A percentile compares a stretch with the other conserved stretches of the same genome.
phyloP scores from a whole-genome alignment of 192 early-diverging fungal genomes.

The Dissophora globulifera region DNA sequence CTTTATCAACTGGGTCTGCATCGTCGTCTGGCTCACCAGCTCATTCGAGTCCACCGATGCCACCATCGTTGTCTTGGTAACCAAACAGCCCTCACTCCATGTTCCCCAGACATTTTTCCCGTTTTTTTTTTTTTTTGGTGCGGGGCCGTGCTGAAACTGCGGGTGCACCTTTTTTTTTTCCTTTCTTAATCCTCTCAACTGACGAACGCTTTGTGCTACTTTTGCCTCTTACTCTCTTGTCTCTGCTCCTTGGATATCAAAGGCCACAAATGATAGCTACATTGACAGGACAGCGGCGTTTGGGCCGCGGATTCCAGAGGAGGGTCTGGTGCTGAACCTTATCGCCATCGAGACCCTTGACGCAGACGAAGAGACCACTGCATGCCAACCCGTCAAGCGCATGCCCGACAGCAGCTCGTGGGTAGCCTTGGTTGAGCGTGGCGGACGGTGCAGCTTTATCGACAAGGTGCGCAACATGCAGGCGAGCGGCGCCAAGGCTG shows the following conservation, averaged over 20 bases:
- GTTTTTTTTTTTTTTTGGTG: too few species aligned
- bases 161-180: too few species aligned
- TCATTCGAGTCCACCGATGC: constrained; percentile 45
- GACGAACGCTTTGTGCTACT: too few species aligned
- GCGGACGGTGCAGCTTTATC: constrained; percentile 85
- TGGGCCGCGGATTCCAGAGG: constrained; percentile 79
- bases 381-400: constrained; percentile 60
- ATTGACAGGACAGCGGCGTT: constrained; percentile 82
- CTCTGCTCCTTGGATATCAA: too few species aligned
- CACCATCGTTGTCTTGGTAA: constrained; percentile 38
- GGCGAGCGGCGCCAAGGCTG: constrained; percentile 79
- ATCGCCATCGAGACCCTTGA: constrained; percentile 65
- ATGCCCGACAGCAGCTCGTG: constrained; percentile 63
- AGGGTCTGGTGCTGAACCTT: constrained; percentile 74
- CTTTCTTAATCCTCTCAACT: too few species aligned
- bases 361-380: constrained; percentile 59
- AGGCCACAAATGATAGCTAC: constrained; percentile 67
- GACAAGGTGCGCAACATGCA: constrained; percentile 95
- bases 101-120: too few species aligned
- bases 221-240: too few species aligned
- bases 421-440: constrained; percentile 88
- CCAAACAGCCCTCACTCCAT: too few species aligned
- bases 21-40: constrained; percentile 33
- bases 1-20: constrained; percentile 44
- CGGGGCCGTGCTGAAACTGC: too few species aligned